Conservation (phyloP, 306 rosid genomes). For the Medicago lupulina region DNA sequence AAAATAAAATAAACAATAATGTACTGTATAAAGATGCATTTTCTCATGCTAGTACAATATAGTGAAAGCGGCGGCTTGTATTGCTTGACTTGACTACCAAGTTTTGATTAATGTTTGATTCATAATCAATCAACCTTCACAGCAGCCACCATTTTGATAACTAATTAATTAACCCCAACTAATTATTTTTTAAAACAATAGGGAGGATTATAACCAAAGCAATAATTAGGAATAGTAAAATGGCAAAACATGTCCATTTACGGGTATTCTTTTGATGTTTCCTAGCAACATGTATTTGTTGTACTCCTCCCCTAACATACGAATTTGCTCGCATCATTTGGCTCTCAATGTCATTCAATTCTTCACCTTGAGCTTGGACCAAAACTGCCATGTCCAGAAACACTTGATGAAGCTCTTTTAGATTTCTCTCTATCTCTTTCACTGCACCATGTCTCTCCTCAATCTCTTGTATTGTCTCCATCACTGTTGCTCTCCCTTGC, state of each 20-base stretch:
- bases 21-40: not conserved
- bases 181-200: constrained; percentile 39
- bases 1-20: not conserved
- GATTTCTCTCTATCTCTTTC: constrained; percentile 79
- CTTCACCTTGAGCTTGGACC: constrained; percentile 81
- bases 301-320: constrained; percentile 61
- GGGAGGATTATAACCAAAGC: constrained; percentile 59
- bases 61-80: constrained; percentile 9
- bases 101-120: not conserved
- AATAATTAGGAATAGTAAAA: constrained; percentile 60
- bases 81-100: constrained; percentile 16
- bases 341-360: constrained; percentile 82
- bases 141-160: not conserved
- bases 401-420: constrained; percentile 85
- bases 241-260: constrained; percentile 62
- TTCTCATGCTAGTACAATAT: not conserved
- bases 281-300: constrained; percentile 59
- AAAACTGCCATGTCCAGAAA: constrained; percentile 94
- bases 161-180: not conserved
- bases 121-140: not conserved
- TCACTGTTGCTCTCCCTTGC: constrained; percentile 75
- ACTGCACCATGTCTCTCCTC: constrained; percentile 87
- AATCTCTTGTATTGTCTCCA: constrained; percentile 84
- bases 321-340: constrained; percentile 77
- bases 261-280: constrained; percentile 65